Conservation (phyloP, 768 basidiomycete species). For the Pholiota molesta region DNA sequence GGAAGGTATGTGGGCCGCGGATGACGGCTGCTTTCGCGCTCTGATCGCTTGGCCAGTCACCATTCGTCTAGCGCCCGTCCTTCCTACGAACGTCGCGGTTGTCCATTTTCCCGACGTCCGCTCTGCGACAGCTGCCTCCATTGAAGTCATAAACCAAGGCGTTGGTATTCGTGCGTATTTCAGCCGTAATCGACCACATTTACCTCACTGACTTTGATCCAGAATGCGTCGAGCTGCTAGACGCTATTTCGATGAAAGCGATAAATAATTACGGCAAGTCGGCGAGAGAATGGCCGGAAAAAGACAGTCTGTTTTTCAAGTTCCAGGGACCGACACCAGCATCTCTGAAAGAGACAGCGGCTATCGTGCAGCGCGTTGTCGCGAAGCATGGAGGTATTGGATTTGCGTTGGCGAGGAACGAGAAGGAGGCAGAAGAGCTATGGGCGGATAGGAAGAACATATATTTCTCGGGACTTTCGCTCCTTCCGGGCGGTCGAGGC, state of each 20-base stretch:
- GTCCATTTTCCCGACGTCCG: constrained; percentile 79
- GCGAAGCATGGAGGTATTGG: constrained; percentile 68
- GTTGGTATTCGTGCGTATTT: constrained; percentile 68
- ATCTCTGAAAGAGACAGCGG: constrained; percentile 58
- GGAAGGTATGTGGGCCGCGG: constrained; percentile 52
- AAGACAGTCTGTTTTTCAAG: constrained; percentile 85
- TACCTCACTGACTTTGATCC: background rate
- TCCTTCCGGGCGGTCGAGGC: constrained; percentile 56
- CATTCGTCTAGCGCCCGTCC: constrained; percentile 73
- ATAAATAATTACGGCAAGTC: constrained; percentile 58
- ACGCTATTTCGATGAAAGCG: constrained; percentile 67
- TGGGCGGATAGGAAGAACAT: constrained; percentile 79
- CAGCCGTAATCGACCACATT: background rate
- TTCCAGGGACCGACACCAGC: constrained; percentile 70
- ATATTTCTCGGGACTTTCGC: constrained; percentile 54
- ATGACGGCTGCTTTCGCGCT: background rate
- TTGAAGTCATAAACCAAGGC: constrained; percentile 69
- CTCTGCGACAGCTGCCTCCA: constrained; percentile 71
- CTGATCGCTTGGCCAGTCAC: constrained; percentile 54
- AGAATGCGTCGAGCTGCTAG: constrained; percentile 86
- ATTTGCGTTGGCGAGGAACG: constrained; percentile 64
- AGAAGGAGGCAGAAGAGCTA: constrained; percentile 69
- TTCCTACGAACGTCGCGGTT: constrained; percentile 82
- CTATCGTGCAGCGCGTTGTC: constrained; percentile 57
- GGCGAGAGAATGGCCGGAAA: constrained; percentile 55